phyloP scores from a whole-genome alignment of 2,329 filamentous ascomycete genomes.

The Trichoderma afroharzianum region DNA sequence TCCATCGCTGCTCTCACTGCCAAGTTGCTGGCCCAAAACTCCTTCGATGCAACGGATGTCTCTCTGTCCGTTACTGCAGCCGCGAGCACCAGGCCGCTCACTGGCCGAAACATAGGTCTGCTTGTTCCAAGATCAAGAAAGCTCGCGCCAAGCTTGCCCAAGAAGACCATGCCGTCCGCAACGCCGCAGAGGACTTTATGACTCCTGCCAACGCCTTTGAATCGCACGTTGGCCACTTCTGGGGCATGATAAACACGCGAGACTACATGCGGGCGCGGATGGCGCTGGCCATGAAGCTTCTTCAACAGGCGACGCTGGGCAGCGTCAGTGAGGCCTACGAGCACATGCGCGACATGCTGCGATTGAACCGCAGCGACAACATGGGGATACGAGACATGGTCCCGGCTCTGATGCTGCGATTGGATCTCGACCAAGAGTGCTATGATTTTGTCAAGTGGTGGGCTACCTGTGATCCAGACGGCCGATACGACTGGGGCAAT shows the following conservation, averaged over 20 bases:
- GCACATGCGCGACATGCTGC: slow-evolving; percentile 37
- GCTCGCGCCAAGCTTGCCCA: slow-evolving; percentile 25
- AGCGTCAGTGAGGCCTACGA: slow-evolving; percentile 14
- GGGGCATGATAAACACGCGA: slow-evolving; percentile 38
- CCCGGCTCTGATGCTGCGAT: slow-evolving; percentile 42
- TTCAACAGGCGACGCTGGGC: slow-evolving; percentile 23
- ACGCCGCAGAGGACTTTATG: slow-evolving; percentile 26
- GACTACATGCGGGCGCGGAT: slow-evolving; percentile 40
- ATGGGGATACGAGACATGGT: slow-evolving; percentile 40
- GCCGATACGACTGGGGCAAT: slow-evolving; percentile 23
- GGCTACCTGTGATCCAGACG: slow-evolving; percentile 17
- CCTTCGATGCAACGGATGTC: slow-evolving; percentile 40
- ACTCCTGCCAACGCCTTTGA: slow-evolving; percentile 36
- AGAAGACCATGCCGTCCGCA: slow-evolving; percentile 39
- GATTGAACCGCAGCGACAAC: slow-evolving; percentile 42
- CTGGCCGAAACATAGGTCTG: slow-evolving; percentile 35
- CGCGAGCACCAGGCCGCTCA: slow-evolving; percentile 41
- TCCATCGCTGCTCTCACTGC: neutral
- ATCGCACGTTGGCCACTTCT: slow-evolving; percentile 39
- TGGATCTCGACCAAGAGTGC: slow-evolving; percentile 48
- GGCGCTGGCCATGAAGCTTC: slow-evolving; percentile 18
- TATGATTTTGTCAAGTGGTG: slow-evolving; percentile 43
- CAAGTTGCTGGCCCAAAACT: neutral
- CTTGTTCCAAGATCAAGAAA: slow-evolving; percentile 38
- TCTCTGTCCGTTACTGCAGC: slow-evolving; percentile 43